Conservation (phyloP, 1,139 yeast species). For the Sporopachydermia cereana region DNA sequence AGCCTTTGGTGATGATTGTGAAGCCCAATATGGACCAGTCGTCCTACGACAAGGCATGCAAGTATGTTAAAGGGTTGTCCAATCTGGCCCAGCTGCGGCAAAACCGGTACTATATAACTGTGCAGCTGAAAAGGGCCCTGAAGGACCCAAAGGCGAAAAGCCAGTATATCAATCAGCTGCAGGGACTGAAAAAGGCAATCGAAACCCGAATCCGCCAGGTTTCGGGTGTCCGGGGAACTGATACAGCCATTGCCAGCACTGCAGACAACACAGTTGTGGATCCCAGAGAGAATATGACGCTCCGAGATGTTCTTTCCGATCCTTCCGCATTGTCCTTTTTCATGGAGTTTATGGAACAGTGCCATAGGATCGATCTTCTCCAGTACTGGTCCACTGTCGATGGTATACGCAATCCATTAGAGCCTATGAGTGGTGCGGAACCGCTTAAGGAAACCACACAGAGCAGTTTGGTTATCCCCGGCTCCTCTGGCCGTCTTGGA, state of each 20-base stretch:
- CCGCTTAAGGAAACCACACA: conserved; percentile 10
- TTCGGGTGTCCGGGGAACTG: conserved; percentile 16
- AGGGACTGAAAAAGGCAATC: conserved; percentile 17
- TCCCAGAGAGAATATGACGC: conserved; percentile 23
- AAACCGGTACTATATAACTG: conserved; percentile 30
- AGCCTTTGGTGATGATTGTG: conserved; percentile 18
- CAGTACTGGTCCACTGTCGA: conserved; percentile 63
- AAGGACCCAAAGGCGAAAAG: conserved; percentile 14
- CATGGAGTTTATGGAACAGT: conserved; percentile 42
- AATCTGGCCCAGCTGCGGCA: conserved; percentile 32
- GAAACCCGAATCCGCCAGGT: conserved; percentile 19
- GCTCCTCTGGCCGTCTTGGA: not conserved
- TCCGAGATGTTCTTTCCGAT: conserved; percentile 33
- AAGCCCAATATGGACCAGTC: conserved; percentile 24
- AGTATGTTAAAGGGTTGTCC: conserved; percentile 24
- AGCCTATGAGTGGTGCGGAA: conserved; percentile 25
- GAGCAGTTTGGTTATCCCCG: too few species aligned
- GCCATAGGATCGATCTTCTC: conserved; percentile 32
- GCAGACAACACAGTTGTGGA: conserved; percentile 11
- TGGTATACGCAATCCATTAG: conserved; percentile 60
- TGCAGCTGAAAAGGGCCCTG: conserved; percentile 27
- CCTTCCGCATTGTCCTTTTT: conserved; percentile 40
- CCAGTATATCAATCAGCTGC: conserved; percentile 19
- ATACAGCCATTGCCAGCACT: not conserved
- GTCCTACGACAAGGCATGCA: conserved; percentile 34